phyloP scores from a whole-genome alignment of 208 protist species.

The Phytomonas sp. region DNA sequence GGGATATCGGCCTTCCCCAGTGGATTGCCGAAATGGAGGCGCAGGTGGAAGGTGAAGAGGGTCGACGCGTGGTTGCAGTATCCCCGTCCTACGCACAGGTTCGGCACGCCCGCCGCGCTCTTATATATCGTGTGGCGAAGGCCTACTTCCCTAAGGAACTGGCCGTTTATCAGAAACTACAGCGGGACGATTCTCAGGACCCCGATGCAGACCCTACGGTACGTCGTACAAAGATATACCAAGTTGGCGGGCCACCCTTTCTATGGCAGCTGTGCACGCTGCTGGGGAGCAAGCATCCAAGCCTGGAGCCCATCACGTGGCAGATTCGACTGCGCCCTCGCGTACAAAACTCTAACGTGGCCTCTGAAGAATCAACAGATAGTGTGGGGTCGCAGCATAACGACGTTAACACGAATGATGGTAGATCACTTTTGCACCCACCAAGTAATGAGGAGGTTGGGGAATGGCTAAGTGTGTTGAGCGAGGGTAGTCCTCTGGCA shows the following conservation, averaged over 20 bases:
- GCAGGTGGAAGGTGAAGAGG: conserved; percentile 55
- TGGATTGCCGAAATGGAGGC: conserved; percentile 87
- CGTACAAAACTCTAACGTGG: background rate
- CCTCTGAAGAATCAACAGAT: background rate
- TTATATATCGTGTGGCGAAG: conserved; percentile 61
- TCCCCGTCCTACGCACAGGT: conserved; percentile 59
- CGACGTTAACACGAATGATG: background rate
- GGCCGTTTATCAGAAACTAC: conserved; percentile 39
- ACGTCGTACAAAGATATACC: conserved; percentile 34
- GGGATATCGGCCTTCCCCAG: conserved; percentile 60
- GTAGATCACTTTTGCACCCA: background rate
- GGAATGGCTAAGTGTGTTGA: conserved; percentile 10
- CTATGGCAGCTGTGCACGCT: conserved; percentile 52
- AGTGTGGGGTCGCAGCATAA: background rate
- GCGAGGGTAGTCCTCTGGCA: background rate
- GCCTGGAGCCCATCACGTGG: conserved; percentile 58
- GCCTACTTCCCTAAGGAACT: conserved; percentile 80
- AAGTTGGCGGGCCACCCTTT: conserved; percentile 32
- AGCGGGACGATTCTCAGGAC: conserved; percentile 46
- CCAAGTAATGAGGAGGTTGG: conserved; percentile 14
- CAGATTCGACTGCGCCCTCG: conserved; percentile 17
- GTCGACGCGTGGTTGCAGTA: conserved; percentile 61
- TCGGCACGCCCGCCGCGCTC: conserved; percentile 43
- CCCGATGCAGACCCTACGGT: conserved; percentile 21
- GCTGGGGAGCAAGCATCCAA: conserved; percentile 40